Conservation (phyloP, 306 rosid species). For the Corylus americana region DNA sequence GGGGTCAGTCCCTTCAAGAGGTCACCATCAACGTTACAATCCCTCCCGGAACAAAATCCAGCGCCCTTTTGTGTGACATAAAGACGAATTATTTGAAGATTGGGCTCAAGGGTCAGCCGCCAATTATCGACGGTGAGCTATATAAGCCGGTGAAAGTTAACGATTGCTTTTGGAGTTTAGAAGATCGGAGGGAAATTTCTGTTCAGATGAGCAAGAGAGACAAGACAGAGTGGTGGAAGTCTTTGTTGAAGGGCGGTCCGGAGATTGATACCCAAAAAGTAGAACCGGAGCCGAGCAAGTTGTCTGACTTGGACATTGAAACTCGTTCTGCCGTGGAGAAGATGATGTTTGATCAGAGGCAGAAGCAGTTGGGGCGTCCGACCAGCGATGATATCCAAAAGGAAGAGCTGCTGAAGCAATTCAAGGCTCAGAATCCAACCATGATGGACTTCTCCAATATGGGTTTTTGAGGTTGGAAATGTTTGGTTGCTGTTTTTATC, state of each 20-base stretch:
- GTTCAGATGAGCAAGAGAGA: neutral
- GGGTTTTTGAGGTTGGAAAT: too few relatives aligned
- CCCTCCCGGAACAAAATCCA: too few relatives aligned
- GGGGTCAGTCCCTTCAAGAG: conserved; percentile 5
- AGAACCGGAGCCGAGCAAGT: neutral
- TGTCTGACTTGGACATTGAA: conserved; percentile 13
- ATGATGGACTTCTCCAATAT: neutral
- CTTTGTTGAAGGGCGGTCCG: conserved; percentile 11
- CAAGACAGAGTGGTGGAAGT: conserved; percentile 5
- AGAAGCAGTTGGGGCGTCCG: conserved; percentile 15
- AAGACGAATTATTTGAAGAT: too few relatives aligned
- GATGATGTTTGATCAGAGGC: conserved; percentile 24
- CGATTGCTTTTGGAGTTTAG: conserved; percentile 10
- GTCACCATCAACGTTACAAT: too few relatives aligned
- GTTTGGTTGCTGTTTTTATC: too few relatives aligned
- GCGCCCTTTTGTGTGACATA: too few relatives aligned
- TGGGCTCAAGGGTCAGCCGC: neutral
- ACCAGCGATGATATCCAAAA: neutral
- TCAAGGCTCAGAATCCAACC: conserved; percentile 19
- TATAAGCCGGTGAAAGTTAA: conserved; percentile 3
- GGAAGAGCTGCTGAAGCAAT: conserved; percentile 6
- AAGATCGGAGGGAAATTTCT: conserved; percentile 4
- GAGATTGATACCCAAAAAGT: conserved; percentile 13
- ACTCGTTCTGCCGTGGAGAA: conserved; percentile 6
- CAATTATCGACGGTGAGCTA: conserved; percentile 14